Evolutionary conservation across 768 basidiomycete species (phyloP).

Genomic region (Gymnopilus dilepis): DNA sequence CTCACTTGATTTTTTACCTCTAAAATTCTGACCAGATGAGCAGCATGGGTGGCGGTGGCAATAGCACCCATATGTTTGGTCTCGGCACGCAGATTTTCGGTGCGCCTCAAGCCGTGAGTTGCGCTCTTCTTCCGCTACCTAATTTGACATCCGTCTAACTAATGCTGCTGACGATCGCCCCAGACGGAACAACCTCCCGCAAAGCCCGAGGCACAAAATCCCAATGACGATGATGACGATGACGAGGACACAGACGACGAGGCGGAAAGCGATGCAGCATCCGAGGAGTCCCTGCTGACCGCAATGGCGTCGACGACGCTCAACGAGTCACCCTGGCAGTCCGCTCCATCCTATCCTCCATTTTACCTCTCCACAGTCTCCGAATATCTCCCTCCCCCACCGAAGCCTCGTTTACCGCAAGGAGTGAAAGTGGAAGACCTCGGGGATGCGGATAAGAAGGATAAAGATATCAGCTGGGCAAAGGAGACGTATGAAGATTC

Average conservation of each 20-base stretch:
- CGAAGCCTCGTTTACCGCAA: constrained; percentile 52
- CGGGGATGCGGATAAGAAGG: constrained; percentile 28
- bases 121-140: constrained; percentile 11
- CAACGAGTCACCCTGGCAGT: constrained; percentile 67
- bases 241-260: constrained; percentile 10
- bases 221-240: neutral
- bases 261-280: constrained; percentile 30
- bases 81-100: constrained; percentile 76
- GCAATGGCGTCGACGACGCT: constrained; percentile 63
- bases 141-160: too few relatives aligned
- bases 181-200: neutral
- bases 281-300: constrained; percentile 52
- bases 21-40: constrained; percentile 18
- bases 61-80: constrained; percentile 42
- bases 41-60: constrained; percentile 8
- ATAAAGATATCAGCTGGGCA: constrained; percentile 53
- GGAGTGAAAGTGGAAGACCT: constrained; percentile 50
- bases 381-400: constrained; percentile 70
- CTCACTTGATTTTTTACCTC: neutral
- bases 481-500: constrained; percentile 85
- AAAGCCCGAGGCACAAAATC: neutral
- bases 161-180: neutral
- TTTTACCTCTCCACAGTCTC: constrained; percentile 76
- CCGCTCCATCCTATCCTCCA: constrained; percentile 67
- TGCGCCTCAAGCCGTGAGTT: constrained; percentile 28